Evolutionary conservation across 257 asterid genomes (phyloP).

Genomic region (Solanum pinnatisectum): DNA sequence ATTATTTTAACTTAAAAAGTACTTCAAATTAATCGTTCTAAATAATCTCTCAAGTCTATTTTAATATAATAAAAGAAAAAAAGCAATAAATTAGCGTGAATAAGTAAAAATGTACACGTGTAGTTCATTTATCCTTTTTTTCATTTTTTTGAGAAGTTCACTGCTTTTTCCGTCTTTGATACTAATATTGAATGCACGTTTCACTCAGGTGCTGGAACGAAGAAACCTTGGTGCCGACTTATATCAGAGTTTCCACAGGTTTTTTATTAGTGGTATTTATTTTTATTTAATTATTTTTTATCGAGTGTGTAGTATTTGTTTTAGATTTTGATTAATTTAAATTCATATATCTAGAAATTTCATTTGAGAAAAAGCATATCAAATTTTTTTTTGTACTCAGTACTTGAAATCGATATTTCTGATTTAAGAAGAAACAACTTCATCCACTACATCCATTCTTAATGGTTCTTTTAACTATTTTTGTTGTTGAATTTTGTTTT

Average conservation of each 20-base stretch:
- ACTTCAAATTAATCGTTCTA: neutral
- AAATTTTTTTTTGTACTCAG: accelerated
- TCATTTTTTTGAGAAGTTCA: neutral
- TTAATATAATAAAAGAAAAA: neutral
- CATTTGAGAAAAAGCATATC: too few relatives aligned
- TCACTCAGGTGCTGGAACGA: neutral
- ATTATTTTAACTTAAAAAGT: neutral
- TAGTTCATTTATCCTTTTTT: neutral
- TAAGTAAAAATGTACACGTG: neutral
- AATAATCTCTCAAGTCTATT: neutral
- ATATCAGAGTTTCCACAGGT: constrained; percentile 13
- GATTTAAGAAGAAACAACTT: accelerated
- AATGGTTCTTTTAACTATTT: neutral
- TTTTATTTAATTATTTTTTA: neutral
- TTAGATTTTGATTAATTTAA: too few relatives aligned
- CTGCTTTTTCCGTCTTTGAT: too few relatives aligned
- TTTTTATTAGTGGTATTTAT: neutral
- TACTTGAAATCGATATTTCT: too few relatives aligned
- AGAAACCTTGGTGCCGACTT: neutral
- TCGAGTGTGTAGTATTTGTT: accelerated
- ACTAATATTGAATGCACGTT: neutral
- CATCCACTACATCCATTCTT: accelerated
- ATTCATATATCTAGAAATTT: neutral
- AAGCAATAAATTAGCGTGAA: too few relatives aligned
- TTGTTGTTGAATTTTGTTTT: neutral